phyloP scores from a whole-genome alignment of 345 rosid genomes.

The Moricandia moricandioides region DNA sequence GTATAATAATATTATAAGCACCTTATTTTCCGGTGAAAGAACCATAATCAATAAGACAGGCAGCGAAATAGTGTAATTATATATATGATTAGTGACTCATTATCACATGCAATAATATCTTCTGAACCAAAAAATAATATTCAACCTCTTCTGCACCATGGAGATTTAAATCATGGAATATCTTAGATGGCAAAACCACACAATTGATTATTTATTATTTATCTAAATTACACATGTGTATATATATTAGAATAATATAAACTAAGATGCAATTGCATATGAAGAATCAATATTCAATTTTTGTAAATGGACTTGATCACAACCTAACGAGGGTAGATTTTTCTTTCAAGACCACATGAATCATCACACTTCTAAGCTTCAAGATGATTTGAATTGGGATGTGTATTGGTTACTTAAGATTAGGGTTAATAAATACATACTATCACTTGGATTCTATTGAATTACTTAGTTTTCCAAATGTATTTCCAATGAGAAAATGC shows the following conservation, averaged over 20 bases:
- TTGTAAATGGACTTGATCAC: neutral
- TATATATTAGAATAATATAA: neutral
- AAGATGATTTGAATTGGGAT: no score
- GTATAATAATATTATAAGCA: neutral
- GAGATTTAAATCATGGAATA: neutral
- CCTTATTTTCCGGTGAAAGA: neutral
- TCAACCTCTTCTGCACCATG: conserved; percentile 25
- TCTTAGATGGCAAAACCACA: conserved; percentile 9
- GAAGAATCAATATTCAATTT: no score
- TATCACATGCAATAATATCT: conserved; percentile 31
- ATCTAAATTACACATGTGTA: neutral
- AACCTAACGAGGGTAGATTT: neutral
- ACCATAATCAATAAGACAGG: neutral
- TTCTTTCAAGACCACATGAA: no score
- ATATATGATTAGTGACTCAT: conserved; percentile 10
- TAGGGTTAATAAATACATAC: no score
- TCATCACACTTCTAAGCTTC: neutral
- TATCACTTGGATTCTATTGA: no score
- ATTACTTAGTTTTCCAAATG: no score
- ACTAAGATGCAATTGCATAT: neutral
- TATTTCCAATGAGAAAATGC: no score
- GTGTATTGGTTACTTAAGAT: no score
- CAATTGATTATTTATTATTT: neutral
- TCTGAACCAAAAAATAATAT: conserved; percentile 9
- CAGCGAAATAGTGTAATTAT: conserved; percentile 21